These are phyloP conservation scores for Physocladia obscura DNA, from an alignment of 192 early-diverging fungal species.

Conservation along the genomic window DNA sequence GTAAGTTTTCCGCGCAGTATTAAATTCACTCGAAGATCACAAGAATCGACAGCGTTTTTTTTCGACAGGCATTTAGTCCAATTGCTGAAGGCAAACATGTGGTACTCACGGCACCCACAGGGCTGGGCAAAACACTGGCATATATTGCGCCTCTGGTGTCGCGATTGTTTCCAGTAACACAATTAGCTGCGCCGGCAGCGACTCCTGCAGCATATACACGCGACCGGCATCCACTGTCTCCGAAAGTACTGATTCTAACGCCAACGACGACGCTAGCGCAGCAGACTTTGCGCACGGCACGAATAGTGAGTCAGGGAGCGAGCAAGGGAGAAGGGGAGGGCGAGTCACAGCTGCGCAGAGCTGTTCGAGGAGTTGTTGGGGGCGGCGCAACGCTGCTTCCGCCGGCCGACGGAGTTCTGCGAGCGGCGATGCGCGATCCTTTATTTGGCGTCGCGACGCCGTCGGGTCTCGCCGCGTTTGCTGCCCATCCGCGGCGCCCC, in stretches of 20 bases:
- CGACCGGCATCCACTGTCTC: neutral
- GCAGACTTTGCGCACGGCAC: slow-evolving; percentile 4
- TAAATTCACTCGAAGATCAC: neutral
- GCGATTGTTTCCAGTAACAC: neutral
- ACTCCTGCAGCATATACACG: neutral
- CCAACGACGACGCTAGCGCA: neutral
- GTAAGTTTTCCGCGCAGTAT: neutral
- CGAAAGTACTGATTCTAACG: slow-evolving; percentile 1
- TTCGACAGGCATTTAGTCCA: neutral
- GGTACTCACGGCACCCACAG: slow-evolving; percentile 9
- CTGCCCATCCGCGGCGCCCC: neutral
- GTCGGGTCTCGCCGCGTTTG: neutral
- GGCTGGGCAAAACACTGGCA: slow-evolving; percentile 21
- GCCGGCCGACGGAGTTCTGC: slow-evolving; percentile 5
- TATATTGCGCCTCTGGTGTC: slow-evolving; percentile 7
- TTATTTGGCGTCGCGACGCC: neutral
- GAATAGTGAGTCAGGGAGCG: too few species aligned
- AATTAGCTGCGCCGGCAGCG: neutral
- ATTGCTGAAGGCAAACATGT: neutral
- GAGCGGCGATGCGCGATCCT: neutral
- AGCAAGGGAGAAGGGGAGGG: neutral
- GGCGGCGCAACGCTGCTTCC: neutral
- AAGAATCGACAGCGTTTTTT: neutral
- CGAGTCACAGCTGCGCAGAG: neutral
- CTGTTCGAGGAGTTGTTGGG: neutral